A percentile compares a stretch with the other conserved stretches of the same genome.
phyloP scores from a whole-genome alignment of 345 rosid genomes.

The Syzygium aqueum region DNA sequence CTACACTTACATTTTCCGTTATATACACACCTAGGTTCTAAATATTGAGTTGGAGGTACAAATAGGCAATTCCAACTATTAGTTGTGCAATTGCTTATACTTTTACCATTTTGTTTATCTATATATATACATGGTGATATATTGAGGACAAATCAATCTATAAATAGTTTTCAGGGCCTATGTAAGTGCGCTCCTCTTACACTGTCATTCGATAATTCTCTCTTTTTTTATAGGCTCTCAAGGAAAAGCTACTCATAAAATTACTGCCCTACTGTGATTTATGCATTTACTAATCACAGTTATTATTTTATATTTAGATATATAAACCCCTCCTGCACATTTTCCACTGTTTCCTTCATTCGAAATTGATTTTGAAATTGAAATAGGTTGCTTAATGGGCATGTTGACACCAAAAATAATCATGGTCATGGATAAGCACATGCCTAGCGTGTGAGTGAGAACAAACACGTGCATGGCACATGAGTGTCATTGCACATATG shows the following conservation, averaged over 20 bases:
- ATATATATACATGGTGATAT: not conserved
- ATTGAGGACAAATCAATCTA: not conserved
- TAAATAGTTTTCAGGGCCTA: not conserved
- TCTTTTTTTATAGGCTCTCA: not conserved
- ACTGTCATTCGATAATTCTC: not conserved
- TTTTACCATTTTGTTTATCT: not conserved
- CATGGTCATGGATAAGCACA: too few species aligned
- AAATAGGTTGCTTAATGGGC: not conserved
- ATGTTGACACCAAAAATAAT: too few species aligned
- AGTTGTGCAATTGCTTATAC: not conserved
- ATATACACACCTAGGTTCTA: not conserved
- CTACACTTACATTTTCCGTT: constrained; percentile 36
- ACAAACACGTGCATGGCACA: too few species aligned
- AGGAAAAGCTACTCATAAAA: not conserved
- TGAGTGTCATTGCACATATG: too few species aligned
- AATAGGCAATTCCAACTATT: not conserved
- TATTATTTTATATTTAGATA: not conserved
- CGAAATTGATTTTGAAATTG: not conserved
- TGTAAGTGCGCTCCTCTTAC: not conserved
- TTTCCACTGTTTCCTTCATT: not conserved
- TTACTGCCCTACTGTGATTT: not conserved
- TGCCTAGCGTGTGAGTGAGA: too few species aligned
- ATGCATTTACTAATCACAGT: not conserved
- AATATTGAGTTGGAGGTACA: too few species aligned
- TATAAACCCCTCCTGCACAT: not conserved